Evolutionary conservation across 768 basidiomycete species (phyloP), one percentile per base, ranked within the genome.

Genomic region (Baorangia bicolor): DNA sequence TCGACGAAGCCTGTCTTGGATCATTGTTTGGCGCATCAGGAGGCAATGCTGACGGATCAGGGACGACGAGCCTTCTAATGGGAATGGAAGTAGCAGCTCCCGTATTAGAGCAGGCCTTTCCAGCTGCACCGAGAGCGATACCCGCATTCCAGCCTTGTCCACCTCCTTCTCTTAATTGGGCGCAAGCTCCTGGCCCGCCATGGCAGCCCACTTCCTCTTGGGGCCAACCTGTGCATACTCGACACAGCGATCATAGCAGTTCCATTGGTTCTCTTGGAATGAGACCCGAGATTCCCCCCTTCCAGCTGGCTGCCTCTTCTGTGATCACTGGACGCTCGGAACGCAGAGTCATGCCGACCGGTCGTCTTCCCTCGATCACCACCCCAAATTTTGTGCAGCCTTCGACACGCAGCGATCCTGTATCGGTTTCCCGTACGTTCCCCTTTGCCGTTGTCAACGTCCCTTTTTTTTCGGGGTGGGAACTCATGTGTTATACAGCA

Each of bases 401-500:
- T 28, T 21, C 16, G n/a, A 3, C 25, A 3, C 16, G 6, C 4
- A 25, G 11, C 3, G 33, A 43, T 49, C 57, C 54, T 56, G 62
- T 56, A 37, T 14, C 40, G 14, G 49, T 33, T 28, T 12, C 51
- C 18, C 8, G 67, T 67, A 49, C 44, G 67, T 57, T 33, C 25
- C 11, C 38, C 35, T 23, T 52, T 38, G 14, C 47, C 35, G 18
- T 28, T 18, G 28, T 7, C 34, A 33, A 20, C 12, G 5, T 16
- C 8, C 11, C 21, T n/a, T 25, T 28, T 35, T 23, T 34, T 27
- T 18, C 2, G 4, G 14, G 13, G 49, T 3, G 28, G 33, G 38
- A 20, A 30, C 59, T 69, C 20, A 62, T 37, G 18, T n/a, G 5
- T 47, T 42, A 25, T 23, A 48, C 48, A 69, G 65, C 56, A 11